Evolutionary conservation across 2,329 filamentous ascomycete species (phyloP).

Genomic region (Fusarium torreyae): DNA sequence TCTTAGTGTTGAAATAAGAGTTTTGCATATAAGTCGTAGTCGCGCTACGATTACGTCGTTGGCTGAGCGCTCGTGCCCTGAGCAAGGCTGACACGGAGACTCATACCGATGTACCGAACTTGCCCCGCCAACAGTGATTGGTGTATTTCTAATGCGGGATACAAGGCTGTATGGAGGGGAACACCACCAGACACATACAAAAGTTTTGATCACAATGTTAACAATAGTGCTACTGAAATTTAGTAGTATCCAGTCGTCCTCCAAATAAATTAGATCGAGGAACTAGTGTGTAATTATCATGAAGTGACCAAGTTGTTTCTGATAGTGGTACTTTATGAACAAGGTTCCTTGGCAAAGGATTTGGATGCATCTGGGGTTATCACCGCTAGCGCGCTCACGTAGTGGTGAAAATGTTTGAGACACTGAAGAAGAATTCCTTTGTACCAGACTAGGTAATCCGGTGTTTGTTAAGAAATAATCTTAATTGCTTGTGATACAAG

Average conservation of each 20-base stretch:
- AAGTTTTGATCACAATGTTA: not conserved
- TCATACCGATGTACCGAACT: slow-evolving; percentile 34
- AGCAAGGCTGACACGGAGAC: slow-evolving; percentile 44
- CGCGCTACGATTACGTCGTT: slow-evolving; percentile 47
- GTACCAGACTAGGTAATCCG: no score
- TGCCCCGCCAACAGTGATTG: slow-evolving; percentile 41
- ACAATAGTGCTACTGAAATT: not conserved
- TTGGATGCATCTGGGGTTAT: slow-evolving; percentile 27
- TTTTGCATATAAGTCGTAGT: slow-evolving; percentile 35
- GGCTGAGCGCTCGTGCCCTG: slow-evolving; percentile 32
- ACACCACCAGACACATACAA: slow-evolving; percentile 1
- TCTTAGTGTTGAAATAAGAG: slow-evolving; percentile 16
- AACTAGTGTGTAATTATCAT: not conserved
- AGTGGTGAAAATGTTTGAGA: no score
- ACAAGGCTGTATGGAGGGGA: slow-evolving; percentile 31
- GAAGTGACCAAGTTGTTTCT: slow-evolving; percentile 20
- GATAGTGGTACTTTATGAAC: slow-evolving; percentile 16
- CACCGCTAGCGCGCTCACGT: not conserved
- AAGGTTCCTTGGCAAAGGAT: slow-evolving; percentile 25
- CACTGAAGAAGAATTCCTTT: no score
- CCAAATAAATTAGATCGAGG: not conserved
- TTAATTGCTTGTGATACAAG: no score
- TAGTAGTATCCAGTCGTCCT: not conserved
- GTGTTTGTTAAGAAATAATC: no score
- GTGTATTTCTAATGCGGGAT: slow-evolving; percentile 14